Evolutionary conservation across 2,329 filamentous ascomycete genomes (phyloP), one percentile per base, ranked within the genome.

Genomic region (Teratosphaeria nubilosa): DNA sequence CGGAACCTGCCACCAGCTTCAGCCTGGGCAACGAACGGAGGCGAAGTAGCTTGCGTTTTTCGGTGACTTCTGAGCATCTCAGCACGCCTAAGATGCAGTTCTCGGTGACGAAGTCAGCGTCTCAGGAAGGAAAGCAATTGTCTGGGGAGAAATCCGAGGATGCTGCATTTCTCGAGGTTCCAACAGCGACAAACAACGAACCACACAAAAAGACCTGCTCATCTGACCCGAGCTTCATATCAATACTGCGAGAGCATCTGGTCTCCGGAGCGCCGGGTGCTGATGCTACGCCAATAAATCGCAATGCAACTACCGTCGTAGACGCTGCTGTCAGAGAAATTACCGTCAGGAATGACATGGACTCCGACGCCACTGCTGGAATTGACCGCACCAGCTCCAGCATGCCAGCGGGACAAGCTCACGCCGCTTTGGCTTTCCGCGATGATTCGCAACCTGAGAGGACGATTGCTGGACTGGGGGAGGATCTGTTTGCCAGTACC

Each of bases 11-110:
- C 5, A 16, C 41, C n/a, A 41, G 24, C 7, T 45, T 16, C 10
- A 14, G 54, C 14, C n/a, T 48, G 16, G 55, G 58, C 11, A 53
- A n/a, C 5, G 48, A 56, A 5, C 55, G 48, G 31, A 59, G 65
- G 5, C 57, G 64, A 56, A 67, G 64, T 45, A 66, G 65, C 56
- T 60, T 68, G 30, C 64, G 66, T 22, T 67, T 61, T 41, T 63
- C 64, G 1, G 63, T 48, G 14, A 37, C 32, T 24, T 50, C 5
- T 11, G 31, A 20, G 14, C 34, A 32, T 16, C 20, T n/a, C 13
- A n/a, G 9, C n/a, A 16, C 45, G 16, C 41, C 34, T 10, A 51
- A 16, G 11, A 37, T 57, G 45, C 25, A 53, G 7, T 41, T 34
- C 16, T 20, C 6, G 10, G 50, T 57, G 16, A 24, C 51, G 5